Evolutionary conservation across 2,329 filamentous ascomycete species (phyloP).

Genomic region (Penicillium sp.): DNA sequence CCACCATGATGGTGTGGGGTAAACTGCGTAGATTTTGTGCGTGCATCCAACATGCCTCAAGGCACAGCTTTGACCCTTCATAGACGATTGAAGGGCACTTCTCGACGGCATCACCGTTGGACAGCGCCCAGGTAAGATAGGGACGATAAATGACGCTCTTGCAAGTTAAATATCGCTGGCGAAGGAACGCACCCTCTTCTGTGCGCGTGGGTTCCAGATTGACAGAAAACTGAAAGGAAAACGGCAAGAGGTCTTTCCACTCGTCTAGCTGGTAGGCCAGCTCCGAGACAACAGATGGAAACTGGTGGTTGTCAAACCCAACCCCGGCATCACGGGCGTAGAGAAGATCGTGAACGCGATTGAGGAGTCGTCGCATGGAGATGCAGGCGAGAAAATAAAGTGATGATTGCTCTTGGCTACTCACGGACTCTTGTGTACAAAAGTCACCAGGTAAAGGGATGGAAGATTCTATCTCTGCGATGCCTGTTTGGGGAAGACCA

Average conservation of each 20-base stretch:
- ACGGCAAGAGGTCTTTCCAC: slow-evolving; percentile 40
- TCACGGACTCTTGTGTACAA: slow-evolving; percentile 47
- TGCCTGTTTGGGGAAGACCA: slow-evolving; percentile 55
- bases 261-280: slow-evolving; percentile 40
- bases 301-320: slow-evolving; percentile 50
- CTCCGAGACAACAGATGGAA: slow-evolving; percentile 52
- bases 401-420: slow-evolving; percentile 53
- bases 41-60: slow-evolving; percentile 55
- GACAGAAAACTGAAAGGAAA: slow-evolving; percentile 39
- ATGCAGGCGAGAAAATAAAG: slow-evolving; percentile 60
- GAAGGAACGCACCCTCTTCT: slow-evolving; percentile 53
- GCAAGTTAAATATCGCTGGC: slow-evolving; percentile 58
- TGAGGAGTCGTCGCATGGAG: slow-evolving; percentile 36
- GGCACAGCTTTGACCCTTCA: slow-evolving; percentile 50
- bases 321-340: slow-evolving; percentile 54
- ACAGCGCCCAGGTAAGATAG: slow-evolving; percentile 56
- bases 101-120: slow-evolving; percentile 39
- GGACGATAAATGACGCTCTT: slow-evolving; percentile 58
- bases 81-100: slow-evolving; percentile 41
- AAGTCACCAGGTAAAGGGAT: slow-evolving; percentile 55
- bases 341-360: slow-evolving; percentile 42
- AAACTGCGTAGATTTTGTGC: slow-evolving; percentile 55
- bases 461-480: slow-evolving; percentile 57
- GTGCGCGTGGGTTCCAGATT: slow-evolving; percentile 37
- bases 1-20: slow-evolving; percentile 56